These are phyloP conservation scores for Saturnispora galanensis DNA, from an alignment of 805 yeast species.

Conservation along the genomic window DNA sequence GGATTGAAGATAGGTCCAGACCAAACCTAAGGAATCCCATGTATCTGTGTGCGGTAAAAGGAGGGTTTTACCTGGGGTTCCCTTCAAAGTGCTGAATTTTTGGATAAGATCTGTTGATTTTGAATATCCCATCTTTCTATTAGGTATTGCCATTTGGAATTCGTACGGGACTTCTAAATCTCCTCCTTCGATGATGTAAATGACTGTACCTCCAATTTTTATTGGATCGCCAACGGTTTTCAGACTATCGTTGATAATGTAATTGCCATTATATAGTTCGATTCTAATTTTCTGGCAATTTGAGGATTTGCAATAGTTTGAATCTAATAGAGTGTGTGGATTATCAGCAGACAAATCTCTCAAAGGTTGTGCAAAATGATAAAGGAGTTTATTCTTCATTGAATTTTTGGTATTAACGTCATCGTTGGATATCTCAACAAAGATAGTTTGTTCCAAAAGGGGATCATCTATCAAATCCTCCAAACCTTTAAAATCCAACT, in stretches of 20 bases:
- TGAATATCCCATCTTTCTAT: constrained; percentile 51
- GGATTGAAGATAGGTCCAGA: constrained; percentile 45
- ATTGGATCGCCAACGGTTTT: constrained; percentile 29
- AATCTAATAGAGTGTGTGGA: constrained; percentile 28
- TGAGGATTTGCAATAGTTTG: constrained; percentile 45
- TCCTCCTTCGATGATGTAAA: constrained; percentile 49
- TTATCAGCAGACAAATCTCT: constrained; percentile 6
- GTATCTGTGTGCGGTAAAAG: constrained; percentile 70
- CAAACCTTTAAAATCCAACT: constrained; percentile 51
- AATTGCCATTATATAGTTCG: constrained; percentile 23
- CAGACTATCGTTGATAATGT: constrained; percentile 39
- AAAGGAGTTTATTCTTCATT: constrained; percentile 34
- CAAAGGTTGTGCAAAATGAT: constrained; percentile 51
- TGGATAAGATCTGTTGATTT: constrained; percentile 49
- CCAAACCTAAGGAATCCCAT: constrained; percentile 57
- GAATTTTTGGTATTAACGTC: constrained; percentile 26
- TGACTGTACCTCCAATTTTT: constrained; percentile 51
- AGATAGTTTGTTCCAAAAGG: constrained; percentile 46
- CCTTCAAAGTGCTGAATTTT: constrained; percentile 29
- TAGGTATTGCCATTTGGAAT: constrained; percentile 52
- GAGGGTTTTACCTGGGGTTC: constrained; percentile 59
- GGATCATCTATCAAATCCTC: constrained; percentile 46
- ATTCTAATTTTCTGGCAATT: constrained; percentile 54
- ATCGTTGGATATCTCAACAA: constrained; percentile 34
- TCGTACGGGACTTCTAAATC: constrained; percentile 55